Percentiles rank a stretch among this genome's conserved stretches.
Conservation (phyloP, 176 grass and related monocot species). For the Bromus sterilis region DNA sequence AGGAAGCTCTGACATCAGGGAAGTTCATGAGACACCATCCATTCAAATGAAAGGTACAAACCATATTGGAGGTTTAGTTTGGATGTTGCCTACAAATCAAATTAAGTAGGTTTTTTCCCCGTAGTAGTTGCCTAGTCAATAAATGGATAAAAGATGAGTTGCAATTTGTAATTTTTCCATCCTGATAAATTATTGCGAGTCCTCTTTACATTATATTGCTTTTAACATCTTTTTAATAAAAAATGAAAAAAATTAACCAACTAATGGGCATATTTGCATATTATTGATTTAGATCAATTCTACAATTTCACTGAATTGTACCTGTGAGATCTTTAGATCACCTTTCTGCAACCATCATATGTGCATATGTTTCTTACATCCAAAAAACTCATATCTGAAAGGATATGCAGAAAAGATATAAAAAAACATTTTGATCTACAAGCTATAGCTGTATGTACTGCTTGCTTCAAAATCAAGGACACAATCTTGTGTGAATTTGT, state of each 20-base stretch:
- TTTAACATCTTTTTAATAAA: not conserved
- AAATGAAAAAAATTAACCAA: not conserved
- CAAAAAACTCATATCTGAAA: not conserved
- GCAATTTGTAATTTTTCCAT: not conserved
- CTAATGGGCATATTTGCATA: not conserved
- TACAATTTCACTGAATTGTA: not conserved
- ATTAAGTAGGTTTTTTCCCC: not conserved
- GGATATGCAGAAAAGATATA: not conserved
- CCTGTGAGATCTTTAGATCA: not conserved
- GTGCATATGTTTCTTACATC: not conserved
- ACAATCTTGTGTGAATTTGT: conserved; percentile 1
- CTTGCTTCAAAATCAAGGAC: conserved; percentile 32
- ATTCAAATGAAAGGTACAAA: not conserved
- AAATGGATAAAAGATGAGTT: not conserved
- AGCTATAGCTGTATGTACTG: conserved; percentile 1
- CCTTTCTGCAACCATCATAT: not conserved
- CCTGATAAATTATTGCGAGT: not conserved
- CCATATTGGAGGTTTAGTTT: not conserved
- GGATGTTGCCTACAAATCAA: not conserved
- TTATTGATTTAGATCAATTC: not conserved
- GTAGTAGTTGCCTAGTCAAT: not conserved
- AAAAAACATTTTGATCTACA: not conserved
- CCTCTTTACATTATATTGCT: not conserved
- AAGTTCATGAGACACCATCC: not conserved
- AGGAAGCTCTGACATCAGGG: conserved; percentile 18